Evolutionary conservation across 2,329 filamentous ascomycete species (phyloP), one percentile per base, ranked within the genome.

Genomic region (Monilinia polystroma): DNA sequence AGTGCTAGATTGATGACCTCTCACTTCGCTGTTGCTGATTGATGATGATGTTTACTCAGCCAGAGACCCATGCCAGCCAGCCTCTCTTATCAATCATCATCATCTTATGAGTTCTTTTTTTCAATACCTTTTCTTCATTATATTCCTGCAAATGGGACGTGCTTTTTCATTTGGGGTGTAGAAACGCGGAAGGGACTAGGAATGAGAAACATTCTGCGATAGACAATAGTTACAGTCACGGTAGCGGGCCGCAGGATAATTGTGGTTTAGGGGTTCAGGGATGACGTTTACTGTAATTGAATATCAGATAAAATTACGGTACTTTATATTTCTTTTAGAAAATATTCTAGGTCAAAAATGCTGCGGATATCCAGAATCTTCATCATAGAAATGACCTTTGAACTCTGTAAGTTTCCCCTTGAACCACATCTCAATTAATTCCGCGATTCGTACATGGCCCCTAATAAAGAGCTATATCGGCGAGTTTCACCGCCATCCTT

Each of bases 31-130:
- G 29, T 49, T 49, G 57, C 57, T 59, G 45, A 59, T 59, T 49
- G 43, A 59, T 59, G 57, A 59, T 23, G 45, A 60, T 51, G 45
- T 60, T 51, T 51, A 60, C 58, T 60, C 58, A 60, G 58, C 56
- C 26, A 59, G 56, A 35, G 26, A 29, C 29, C 43, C 43, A 49
- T 59, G 29, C 29, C 26, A 47, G 26, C 45, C 32, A 60, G 29
- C 45, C 29, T 14, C 29, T 38, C 58, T 55, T 18, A 60, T 26
- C 20, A 51, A 51, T 51, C 58, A 51, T 11, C 45, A 38, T 38
- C 43, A 49, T 38, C n/a, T 60, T 6, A 26, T 51, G 32, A 38
- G 8, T 38, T 29, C 29, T 23, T 51, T 51, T 51, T n/a, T 26
- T 23, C 4, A 38, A 38, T 23, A 23, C 5, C 2, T 18, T 18